A percentile compares a stretch with the other conserved stretches of the same genome.
Conservation (phyloP, 78 protist genomes). For the Emiliania huxleyi region DNA sequence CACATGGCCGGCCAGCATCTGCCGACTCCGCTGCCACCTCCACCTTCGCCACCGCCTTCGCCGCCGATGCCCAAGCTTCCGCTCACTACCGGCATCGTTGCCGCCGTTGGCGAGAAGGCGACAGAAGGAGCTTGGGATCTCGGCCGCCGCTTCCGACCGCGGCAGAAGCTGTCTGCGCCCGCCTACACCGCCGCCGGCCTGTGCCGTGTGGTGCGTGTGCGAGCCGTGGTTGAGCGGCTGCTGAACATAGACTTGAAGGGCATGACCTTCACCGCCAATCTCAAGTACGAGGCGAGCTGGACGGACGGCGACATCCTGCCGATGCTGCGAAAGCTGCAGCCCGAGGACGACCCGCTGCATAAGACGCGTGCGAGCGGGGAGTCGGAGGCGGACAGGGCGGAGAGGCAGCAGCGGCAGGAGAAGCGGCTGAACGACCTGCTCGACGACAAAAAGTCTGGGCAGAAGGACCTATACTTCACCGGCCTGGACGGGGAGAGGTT, state of each 20-base stretch:
- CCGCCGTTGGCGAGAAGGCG: too few species aligned
- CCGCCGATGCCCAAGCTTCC: not conserved
- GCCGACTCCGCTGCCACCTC: not conserved
- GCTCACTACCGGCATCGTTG: too few species aligned
- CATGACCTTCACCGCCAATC: not conserved
- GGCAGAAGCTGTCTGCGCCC: not conserved
- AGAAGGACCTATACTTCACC: too few species aligned
- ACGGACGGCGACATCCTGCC: not conserved
- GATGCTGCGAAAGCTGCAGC: too few species aligned
- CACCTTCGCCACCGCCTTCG: not conserved
- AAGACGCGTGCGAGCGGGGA: too few species aligned
- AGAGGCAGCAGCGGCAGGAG: not conserved
- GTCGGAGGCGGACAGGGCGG: not conserved
- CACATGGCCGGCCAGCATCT: not conserved
- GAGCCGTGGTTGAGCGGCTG: not conserved
- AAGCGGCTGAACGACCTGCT: not conserved
- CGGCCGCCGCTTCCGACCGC: not conserved
- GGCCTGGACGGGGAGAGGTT: too few species aligned
- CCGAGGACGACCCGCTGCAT: too few species aligned
- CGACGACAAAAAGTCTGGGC: not conserved
- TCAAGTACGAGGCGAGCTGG: not conserved
- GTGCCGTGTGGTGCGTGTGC: not conserved
- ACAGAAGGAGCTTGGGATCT: too few species aligned
- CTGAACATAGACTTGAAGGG: not conserved
- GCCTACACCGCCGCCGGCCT: not conserved